Percentiles rank a stretch among this genome's conserved stretches.
Conservation (phyloP, 2,329 filamentous ascomycete species). For the Achaetomium macrosporum region DNA sequence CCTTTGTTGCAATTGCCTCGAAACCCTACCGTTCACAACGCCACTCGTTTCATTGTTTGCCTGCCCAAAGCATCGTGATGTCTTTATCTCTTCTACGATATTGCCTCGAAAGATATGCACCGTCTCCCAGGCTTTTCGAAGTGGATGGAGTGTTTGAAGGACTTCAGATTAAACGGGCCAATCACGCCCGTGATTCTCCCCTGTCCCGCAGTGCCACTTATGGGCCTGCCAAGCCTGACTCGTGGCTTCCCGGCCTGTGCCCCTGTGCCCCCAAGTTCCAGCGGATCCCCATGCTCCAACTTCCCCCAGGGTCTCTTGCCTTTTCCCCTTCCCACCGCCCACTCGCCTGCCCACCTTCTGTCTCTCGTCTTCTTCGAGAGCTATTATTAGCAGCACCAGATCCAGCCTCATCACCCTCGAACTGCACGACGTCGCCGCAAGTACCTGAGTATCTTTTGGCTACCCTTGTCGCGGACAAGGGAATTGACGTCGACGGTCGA, state of each 20-base stretch:
- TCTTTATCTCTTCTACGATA: no score
- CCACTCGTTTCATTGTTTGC: no score
- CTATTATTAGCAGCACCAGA: constrained; percentile 26
- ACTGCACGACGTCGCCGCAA: constrained; percentile 13
- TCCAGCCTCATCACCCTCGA: constrained; percentile 23
- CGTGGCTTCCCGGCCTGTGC: constrained; percentile 18
- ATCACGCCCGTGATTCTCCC: constrained; percentile 8
- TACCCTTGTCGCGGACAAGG: constrained; percentile 19
- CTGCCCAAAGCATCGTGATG: no score
- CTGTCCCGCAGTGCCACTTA: not conserved
- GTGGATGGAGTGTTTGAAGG: not conserved
- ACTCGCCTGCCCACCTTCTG: constrained; percentile 11
- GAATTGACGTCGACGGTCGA: constrained; percentile 23
- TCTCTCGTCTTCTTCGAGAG: constrained; percentile 19
- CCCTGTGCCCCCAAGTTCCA: constrained; percentile 7
- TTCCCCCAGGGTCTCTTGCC: constrained; percentile 9
- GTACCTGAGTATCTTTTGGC: constrained; percentile 19
- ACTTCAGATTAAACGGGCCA: constrained; percentile 7
- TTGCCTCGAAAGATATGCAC: no score
- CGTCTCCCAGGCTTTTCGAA: no score
- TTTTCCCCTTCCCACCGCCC: constrained; percentile 19
- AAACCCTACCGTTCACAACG: no score
- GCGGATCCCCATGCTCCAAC: constrained; percentile 7
- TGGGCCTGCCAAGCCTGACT: constrained; percentile 19
- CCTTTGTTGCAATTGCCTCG: no score